Conservation (phyloP, 495 filamentous ascomycete species). For the Penicillium lividum region DNA sequence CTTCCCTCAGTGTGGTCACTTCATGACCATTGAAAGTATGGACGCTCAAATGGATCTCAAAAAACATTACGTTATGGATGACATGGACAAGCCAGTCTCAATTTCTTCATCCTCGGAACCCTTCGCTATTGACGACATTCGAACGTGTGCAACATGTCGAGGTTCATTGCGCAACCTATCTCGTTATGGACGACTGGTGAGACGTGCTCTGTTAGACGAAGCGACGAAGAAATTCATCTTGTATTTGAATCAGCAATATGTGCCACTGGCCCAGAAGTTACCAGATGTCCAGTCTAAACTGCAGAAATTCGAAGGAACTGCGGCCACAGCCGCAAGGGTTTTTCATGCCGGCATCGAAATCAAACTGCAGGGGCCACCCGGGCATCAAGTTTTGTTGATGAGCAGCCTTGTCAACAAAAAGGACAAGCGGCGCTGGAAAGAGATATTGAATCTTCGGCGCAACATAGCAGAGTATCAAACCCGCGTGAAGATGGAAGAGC, state of each 20-base stretch:
- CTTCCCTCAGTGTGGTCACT: slow-evolving; percentile 8
- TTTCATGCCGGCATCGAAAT: background rate
- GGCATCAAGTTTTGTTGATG: slow-evolving; percentile 1
- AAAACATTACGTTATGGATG: slow-evolving; percentile 8
- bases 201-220: slow-evolving; percentile 5
- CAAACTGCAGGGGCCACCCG: background rate
- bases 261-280: slow-evolving; percentile 1
- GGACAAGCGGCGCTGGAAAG: background rate
- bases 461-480: slow-evolving; percentile 1
- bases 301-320: background rate
- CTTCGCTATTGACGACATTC: slow-evolving; percentile 9
- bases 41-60: slow-evolving; percentile 9
- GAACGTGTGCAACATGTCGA: slow-evolving; percentile 7
- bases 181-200: slow-evolving; percentile 6
- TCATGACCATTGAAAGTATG: slow-evolving; percentile 12
- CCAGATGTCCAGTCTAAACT: background rate
- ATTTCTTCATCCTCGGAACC: slow-evolving; percentile 2
- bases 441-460: background rate
- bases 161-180: slow-evolving; percentile 5
- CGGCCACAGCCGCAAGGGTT: background rate
- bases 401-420: background rate
- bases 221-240: slow-evolving; percentile 8
- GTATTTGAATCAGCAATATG: slow-evolving; percentile 6
- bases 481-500: slow-evolving; percentile 4
- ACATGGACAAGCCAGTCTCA: slow-evolving; percentile 3